Conservation (phyloP, 1,284 basidiomycete species). For the Ganoderma lucidum region DNA sequence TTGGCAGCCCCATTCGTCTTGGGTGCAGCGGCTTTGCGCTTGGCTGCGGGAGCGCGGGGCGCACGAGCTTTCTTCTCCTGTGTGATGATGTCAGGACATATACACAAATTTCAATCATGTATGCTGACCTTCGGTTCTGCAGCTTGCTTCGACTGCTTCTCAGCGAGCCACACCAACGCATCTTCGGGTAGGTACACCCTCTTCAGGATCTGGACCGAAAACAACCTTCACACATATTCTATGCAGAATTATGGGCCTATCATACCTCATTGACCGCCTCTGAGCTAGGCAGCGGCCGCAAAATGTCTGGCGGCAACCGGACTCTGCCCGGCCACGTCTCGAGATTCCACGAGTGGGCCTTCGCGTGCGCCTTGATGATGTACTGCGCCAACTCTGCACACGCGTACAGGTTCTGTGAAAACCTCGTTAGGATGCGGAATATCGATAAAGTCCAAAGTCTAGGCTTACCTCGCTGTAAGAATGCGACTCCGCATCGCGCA, state of each 20-base stretch:
- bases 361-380: conserved; percentile 78
- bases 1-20: conserved; percentile 51
- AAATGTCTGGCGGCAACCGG: conserved; percentile 84
- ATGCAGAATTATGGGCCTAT: conserved; percentile 3
- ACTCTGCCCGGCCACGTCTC: conserved; percentile 85
- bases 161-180: conserved; percentile 61
- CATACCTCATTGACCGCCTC: conserved; percentile 70
- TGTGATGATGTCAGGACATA: not conserved
- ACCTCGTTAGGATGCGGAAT: conserved; percentile 8
- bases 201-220: conserved; percentile 59
- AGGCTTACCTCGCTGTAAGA: conserved; percentile 68
- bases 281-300: conserved; percentile 68
- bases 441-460: conserved; percentile 21
- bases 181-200: conserved; percentile 72
- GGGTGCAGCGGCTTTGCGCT: conserved; percentile 49
- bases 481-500: conserved; percentile 78
- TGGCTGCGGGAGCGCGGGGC: conserved; percentile 40
- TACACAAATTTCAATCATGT: not conserved
- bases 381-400: conserved; percentile 90
- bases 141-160: conserved; percentile 39
- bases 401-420: conserved; percentile 83
- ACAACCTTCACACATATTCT: not conserved
- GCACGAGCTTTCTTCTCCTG: conserved; percentile 44
- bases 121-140: conserved; percentile 36
- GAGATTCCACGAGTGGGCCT: conserved; percentile 78